These are phyloP conservation scores for Wallacemonas sp. DNA, from an alignment of 208 protist genomes.

Conservation along the genomic window DNA sequence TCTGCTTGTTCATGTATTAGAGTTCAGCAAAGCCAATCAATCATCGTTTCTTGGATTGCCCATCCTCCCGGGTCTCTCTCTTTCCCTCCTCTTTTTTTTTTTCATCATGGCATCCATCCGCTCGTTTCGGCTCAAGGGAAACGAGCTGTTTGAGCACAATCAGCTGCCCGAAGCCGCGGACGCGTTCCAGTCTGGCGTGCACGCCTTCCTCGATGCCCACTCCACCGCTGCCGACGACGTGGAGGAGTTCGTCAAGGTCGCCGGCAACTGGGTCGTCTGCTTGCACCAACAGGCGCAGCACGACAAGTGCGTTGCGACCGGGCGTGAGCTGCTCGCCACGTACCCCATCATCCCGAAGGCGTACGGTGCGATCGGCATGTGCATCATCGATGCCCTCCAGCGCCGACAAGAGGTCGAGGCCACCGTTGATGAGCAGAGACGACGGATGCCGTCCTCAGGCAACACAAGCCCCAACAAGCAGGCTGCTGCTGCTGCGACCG, in stretches of 20 bases:
- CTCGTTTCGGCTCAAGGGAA: conserved; percentile 19
- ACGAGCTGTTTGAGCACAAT: conserved; percentile 27
- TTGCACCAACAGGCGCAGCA: conserved; percentile 27
- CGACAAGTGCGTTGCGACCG: conserved; percentile 31
- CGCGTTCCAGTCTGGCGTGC: conserved; percentile 27
- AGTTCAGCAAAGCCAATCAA: too few relatives aligned
- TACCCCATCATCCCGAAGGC: conserved; percentile 58
- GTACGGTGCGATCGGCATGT: conserved; percentile 54
- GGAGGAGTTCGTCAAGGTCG: conserved; percentile 49
- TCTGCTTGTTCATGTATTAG: too few relatives aligned
- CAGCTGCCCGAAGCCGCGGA: conserved; percentile 22
- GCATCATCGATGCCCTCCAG: conserved; percentile 35
- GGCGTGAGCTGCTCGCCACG: conserved; percentile 35
- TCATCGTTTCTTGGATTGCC: too few relatives aligned
- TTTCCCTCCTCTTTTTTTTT: too few relatives aligned
- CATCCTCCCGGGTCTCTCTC: too few relatives aligned
- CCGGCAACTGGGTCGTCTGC: conserved; percentile 44
- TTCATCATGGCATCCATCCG: neutral
- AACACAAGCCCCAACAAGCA: neutral
- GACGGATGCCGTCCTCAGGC: neutral
- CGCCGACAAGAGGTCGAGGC: conserved; percentile 33
- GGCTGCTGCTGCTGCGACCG: neutral
- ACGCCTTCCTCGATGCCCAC: conserved; percentile 33
- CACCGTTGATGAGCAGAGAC: neutral
- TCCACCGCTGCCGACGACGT: conserved; percentile 23